A percentile compares a stretch with the other conserved stretches of the same genome.
Evolutionary conservation across 2,329 filamentous ascomycete genomes (phyloP).

Genomic region (Aureobasidium mangrovei): DNA sequence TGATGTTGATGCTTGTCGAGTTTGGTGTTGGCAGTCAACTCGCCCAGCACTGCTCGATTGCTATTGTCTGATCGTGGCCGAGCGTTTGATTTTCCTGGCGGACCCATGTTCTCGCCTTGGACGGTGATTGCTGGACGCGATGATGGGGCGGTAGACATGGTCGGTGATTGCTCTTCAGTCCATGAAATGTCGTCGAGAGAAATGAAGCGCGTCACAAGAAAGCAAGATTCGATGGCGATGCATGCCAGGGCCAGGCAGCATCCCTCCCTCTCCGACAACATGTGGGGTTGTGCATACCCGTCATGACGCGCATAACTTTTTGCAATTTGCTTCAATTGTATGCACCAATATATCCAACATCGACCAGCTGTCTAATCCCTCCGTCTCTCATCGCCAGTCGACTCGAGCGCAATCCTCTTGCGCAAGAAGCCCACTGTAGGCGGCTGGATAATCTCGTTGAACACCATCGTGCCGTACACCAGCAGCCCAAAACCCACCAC

Average conservation of each 20-base stretch:
- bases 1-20: constrained; percentile 13
- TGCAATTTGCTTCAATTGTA: neutral
- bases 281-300: constrained; percentile 2
- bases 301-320: constrained; percentile 2
- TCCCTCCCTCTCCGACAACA: neutral
- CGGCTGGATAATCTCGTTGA: constrained; percentile 56
- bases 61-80: constrained; percentile 4
- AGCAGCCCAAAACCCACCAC: constrained; percentile 79
- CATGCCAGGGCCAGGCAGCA: neutral
- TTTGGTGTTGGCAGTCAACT: constrained; percentile 26
- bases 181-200: neutral
- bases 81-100: constrained; percentile 6
- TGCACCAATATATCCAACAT: neutral
- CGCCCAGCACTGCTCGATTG: constrained; percentile 19
- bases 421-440: constrained; percentile 6
- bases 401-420: constrained; percentile 6
- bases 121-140: neutral
- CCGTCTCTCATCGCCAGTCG: neutral
- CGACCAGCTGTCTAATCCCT: neutral
- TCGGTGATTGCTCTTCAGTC: neutral
- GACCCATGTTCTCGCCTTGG: constrained; percentile 5
- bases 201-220: constrained; percentile 9
- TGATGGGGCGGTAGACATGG: constrained; percentile 10
- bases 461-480: constrained; percentile 93
- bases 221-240: neutral